A percentile compares a stretch with the other conserved stretches of the same genome.
Conservation (phyloP, 1,139 yeast species). For the Saccharomyces hybrid region DNA sequence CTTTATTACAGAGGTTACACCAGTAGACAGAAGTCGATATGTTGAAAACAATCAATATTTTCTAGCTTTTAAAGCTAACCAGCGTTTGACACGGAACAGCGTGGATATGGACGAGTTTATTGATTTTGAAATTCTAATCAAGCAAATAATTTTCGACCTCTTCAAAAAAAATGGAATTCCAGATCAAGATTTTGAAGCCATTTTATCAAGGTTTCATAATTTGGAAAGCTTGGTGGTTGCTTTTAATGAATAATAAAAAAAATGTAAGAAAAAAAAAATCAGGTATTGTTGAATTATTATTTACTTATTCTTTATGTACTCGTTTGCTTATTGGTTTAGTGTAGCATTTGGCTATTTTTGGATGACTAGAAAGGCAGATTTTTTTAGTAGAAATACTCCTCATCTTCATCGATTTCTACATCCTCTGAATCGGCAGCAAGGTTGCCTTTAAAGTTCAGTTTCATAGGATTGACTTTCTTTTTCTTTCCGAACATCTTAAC, state of each 20-base stretch:
- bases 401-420: slow-evolving; percentile 7
- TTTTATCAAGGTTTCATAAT: slow-evolving; percentile 6
- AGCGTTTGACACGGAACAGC: not conserved
- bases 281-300: not conserved
- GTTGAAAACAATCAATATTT: slow-evolving; percentile 6
- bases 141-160: slow-evolving; percentile 7
- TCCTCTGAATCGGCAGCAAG: slow-evolving; percentile 2
- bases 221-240: slow-evolving; percentile 3
- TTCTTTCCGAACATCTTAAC: slow-evolving; percentile 21
- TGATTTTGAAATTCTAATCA: slow-evolving; percentile 10
- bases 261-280: not conserved
- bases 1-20: slow-evolving; percentile 8
- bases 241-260: not conserved
- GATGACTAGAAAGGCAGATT: not conserved
- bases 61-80: not conserved
- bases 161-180: slow-evolving; percentile 6
- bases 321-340: not conserved
- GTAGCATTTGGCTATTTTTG: not conserved
- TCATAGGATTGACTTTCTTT: slow-evolving; percentile 25
- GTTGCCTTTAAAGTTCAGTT: slow-evolving; percentile 17
- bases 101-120: slow-evolving; percentile 1
- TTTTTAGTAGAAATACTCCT: not conserved
- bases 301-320: not conserved
- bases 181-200: slow-evolving; percentile 10
- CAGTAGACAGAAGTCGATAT: slow-evolving; percentile 8